phyloP scores from a whole-genome alignment of 2,329 filamentous ascomycete species.

The Cercospora brassicicola region DNA sequence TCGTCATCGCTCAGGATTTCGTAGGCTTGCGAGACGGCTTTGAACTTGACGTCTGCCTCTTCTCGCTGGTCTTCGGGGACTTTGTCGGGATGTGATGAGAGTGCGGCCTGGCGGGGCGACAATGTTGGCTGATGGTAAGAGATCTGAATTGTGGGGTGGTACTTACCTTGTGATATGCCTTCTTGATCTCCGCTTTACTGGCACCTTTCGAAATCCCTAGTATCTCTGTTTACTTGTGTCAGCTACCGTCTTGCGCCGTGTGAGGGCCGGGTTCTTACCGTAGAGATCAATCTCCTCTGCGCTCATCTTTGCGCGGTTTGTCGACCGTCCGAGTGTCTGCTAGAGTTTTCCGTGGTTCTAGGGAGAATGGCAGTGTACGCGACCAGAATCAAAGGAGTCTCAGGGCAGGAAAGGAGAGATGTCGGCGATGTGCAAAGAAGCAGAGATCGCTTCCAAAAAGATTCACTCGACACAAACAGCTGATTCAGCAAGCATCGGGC shows the following conservation, averaged over 20 bases:
- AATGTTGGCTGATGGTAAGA: neutral
- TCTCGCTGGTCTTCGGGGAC: constrained; percentile 81
- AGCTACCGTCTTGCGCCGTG: neutral
- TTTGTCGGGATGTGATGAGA: constrained; percentile 93
- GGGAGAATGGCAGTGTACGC: neutral
- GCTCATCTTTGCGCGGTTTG: constrained; percentile 19
- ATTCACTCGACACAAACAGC: neutral
- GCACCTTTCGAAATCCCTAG: constrained; percentile 73
- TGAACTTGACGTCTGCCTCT: constrained; percentile 88
- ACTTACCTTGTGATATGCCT: constrained; percentile 86
- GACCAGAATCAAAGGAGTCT: neutral
- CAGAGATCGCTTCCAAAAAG: neutral
- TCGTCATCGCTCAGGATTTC: constrained; percentile 97
- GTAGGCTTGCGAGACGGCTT: constrained; percentile 88
- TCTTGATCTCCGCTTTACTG: constrained; percentile 80
- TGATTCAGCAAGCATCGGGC: constrained; percentile 5
- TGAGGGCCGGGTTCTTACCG: constrained; percentile 37
- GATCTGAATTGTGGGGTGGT: neutral
- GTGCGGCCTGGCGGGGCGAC: constrained; percentile 44
- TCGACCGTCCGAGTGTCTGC: neutral
- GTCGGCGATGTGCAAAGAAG: neutral
- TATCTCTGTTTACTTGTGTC: constrained; percentile 61
- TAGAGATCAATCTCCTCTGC: constrained; percentile 61
- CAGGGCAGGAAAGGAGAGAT: neutral
- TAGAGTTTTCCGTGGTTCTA: neutral